Percentiles rank a stretch among this genome's conserved stretches.
Conservation (phyloP, 306 rosid species). For the Alnus rubra region DNA sequence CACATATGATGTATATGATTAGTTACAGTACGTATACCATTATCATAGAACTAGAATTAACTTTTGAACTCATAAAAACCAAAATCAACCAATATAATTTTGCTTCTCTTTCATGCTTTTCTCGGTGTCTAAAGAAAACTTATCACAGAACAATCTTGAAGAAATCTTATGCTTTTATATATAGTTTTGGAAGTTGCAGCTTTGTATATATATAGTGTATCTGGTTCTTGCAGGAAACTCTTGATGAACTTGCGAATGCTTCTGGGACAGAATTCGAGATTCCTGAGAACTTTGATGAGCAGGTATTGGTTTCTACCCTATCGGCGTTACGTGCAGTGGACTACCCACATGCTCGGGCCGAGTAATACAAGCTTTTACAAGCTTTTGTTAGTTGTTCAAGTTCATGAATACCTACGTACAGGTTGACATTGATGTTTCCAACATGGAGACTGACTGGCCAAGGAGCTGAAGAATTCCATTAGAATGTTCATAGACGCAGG, state of each 20-base stretch:
- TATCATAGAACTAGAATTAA: background rate
- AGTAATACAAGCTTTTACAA: background rate
- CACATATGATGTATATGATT: background rate
- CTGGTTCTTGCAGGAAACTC: slow-evolving; percentile 48
- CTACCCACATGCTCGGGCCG: background rate
- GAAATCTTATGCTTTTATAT: background rate
- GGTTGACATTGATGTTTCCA: slow-evolving; percentile 58
- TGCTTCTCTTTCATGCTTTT: background rate
- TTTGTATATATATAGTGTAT: slow-evolving; percentile 2
- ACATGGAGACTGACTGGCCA: slow-evolving; percentile 58
- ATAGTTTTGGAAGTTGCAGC: background rate
- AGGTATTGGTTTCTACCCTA: slow-evolving; percentile 42
- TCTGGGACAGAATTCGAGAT: slow-evolving; percentile 70
- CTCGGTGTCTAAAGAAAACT: background rate
- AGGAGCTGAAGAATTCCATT: slow-evolving; percentile 28
- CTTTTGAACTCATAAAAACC: background rate
- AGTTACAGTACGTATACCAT: background rate
- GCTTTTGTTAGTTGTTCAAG: slow-evolving; percentile 20
- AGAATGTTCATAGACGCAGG: slow-evolving; percentile 45
- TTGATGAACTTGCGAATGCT: slow-evolving; percentile 60
- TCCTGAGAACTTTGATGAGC: slow-evolving; percentile 61
- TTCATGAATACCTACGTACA: slow-evolving; percentile 29
- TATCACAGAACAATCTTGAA: background rate
- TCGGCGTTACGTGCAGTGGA: no score
- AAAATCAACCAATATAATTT: background rate